A percentile compares a stretch with the other conserved stretches of the same genome.
Evolutionary conservation across 2,329 filamentous ascomycete species (phyloP).

Genomic region (Drechslerella coelobrocha): DNA sequence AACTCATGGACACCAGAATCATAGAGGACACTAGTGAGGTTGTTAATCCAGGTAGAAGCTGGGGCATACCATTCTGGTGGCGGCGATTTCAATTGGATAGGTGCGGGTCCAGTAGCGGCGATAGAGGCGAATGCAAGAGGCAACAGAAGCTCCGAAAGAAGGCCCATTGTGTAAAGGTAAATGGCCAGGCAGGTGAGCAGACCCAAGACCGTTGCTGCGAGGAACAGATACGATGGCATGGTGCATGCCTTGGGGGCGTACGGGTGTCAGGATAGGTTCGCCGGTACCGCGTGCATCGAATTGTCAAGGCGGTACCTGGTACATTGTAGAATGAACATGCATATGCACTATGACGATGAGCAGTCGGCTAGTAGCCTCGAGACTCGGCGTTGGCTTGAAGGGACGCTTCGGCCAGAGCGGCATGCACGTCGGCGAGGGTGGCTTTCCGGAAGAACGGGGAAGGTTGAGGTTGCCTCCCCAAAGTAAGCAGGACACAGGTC

Average conservation of each 20-base stretch:
- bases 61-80: conserved; percentile 66
- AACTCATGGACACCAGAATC: conserved; percentile 74
- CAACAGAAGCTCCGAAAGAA: conserved; percentile 12
- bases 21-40: conserved; percentile 66
- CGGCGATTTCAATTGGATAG: neutral
- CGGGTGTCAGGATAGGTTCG: neutral
- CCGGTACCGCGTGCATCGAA: no score
- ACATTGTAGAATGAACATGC: no score
- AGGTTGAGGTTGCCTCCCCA: neutral
- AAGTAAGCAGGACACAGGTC: neutral
- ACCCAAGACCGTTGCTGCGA: neutral
- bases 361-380: no score
- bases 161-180: neutral
- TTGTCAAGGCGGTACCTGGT: no score
- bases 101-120: neutral
- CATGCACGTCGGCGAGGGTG: neutral
- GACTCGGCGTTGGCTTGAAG: no score
- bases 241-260: no score
- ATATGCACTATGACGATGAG: no score
- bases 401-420: no score
- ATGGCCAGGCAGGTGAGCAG: neutral
- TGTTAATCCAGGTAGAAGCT: conserved; percentile 66
- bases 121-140: conserved; percentile 3
- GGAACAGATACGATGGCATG: neutral
- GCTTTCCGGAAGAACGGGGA: neutral